These are phyloP conservation scores for Syzygium grande DNA, from an alignment of 345 rosid species.

Conservation along the genomic window DNA sequence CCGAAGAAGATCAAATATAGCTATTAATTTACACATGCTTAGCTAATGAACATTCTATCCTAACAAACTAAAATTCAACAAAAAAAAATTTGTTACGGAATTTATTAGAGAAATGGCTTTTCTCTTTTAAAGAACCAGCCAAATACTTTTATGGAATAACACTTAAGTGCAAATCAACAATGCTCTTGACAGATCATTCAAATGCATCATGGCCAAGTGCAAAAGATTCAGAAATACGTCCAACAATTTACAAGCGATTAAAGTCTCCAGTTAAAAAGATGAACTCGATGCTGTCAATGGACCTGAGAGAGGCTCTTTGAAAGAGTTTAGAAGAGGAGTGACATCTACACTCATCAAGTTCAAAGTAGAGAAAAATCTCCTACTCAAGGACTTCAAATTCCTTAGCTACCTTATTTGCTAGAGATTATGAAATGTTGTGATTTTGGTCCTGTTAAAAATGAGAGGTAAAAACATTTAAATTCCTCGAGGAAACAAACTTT, in stretches of 20 bases:
- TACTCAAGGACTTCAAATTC: neutral
- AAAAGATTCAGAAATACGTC: neutral
- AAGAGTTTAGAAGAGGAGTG: neutral
- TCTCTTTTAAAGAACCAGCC: neutral
- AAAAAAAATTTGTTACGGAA: neutral
- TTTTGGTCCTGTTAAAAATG: neutral
- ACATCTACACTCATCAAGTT: neutral
- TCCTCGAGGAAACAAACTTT: neutral
- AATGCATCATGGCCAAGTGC: neutral
- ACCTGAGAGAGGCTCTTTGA: neutral
- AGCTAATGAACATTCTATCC: neutral
- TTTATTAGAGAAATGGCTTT: neutral
- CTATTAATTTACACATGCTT: neutral
- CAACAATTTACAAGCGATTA: neutral
- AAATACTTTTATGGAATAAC: neutral
- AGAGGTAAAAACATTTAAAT: neutral
- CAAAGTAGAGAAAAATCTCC: neutral
- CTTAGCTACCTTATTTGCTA: neutral
- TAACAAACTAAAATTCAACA: neutral
- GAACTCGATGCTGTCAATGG: neutral
- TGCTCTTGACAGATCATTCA: neutral
- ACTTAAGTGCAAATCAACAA: neutral
- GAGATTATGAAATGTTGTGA: neutral
- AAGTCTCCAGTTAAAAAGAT: neutral
- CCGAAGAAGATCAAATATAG: neutral